A percentile compares a stretch with the other conserved stretches of the same genome.
Evolutionary conservation across 805 yeast species (phyloP).

Genomic region (Metschnikowia noctiluminum): DNA sequence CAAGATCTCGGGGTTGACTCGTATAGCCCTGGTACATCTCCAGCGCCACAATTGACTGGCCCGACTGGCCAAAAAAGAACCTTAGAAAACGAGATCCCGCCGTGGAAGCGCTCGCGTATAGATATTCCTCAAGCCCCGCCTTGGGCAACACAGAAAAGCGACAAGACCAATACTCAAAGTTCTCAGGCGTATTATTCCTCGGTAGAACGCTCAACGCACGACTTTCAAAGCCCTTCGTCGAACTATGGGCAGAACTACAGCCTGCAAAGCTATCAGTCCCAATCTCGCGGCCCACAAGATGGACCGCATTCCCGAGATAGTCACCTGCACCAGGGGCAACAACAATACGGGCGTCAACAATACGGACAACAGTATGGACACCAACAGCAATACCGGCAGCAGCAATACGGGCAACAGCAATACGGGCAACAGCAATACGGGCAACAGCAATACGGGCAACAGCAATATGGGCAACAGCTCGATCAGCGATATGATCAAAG

Average conservation of each 20-base stretch:
- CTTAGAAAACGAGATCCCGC: constrained; percentile 3
- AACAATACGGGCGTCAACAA: neutral
- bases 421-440: neutral
- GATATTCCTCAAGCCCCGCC: constrained; percentile 2
- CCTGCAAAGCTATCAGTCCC: neutral
- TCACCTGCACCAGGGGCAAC: neutral
- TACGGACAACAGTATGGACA: neutral
- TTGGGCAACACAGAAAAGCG: constrained; percentile 1
- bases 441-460: no score
- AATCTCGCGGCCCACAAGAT: neutral
- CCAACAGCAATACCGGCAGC: no score
- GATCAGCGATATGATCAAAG: no score
- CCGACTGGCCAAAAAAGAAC: constrained; percentile 3
- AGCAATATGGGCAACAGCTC: no score
- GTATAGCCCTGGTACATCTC: neutral
- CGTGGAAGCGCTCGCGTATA: constrained; percentile 3
- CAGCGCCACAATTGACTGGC: neutral
- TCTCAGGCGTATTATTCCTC: neutral
- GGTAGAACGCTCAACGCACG: neutral
- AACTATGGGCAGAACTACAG: neutral
- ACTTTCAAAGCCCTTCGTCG: neutral
- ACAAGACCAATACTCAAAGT: neutral
- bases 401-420: neutral
- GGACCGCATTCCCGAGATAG: neutral
- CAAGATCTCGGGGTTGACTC: constrained; percentile 1